These are phyloP conservation scores for Candida xyloterini DNA, from an alignment of 805 yeast genomes.

Conservation along the genomic window DNA sequence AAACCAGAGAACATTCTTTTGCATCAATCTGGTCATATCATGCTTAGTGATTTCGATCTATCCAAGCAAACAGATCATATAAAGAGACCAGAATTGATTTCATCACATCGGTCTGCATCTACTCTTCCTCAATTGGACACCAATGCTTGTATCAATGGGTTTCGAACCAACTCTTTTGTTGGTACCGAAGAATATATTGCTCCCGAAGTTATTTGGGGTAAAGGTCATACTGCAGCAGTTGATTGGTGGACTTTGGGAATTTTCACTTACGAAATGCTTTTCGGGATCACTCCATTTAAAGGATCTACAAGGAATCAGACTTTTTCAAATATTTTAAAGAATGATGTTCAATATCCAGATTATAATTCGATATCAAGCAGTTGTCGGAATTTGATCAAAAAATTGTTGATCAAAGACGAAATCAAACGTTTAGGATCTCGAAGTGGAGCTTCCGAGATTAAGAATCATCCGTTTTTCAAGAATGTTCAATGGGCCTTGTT, in stretches of 20 bases:
- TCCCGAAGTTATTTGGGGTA: conserved; percentile 95
- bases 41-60: conserved; percentile 94
- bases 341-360: conserved; percentile 79
- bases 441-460: conserved; percentile 93
- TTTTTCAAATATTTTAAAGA: conserved; percentile 80
- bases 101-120: conserved; percentile 31
- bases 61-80: conserved; percentile 82
- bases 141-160: conserved; percentile 91
- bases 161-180: conserved; percentile 95
- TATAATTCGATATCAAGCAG: conserved; percentile 53
- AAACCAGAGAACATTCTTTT: conserved; percentile 94
- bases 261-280: conserved; percentile 88
- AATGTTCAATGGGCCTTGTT: conserved; percentile 92
- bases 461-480: conserved; percentile 87
- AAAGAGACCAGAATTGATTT: conserved; percentile 69
- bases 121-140: conserved; percentile 77
- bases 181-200: conserved; percentile 99
- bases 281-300: conserved; percentile 95
- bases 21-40: conserved; percentile 97
- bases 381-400: conserved; percentile 78
- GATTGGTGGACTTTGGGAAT: conserved; percentile 99
- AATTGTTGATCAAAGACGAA: conserved; percentile 85
- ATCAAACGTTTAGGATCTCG: conserved; percentile 83
- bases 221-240: conserved; percentile 96
- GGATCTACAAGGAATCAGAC: conserved; percentile 88